Percentiles rank a stretch among this genome's conserved stretches.
phyloP scores from a whole-genome alignment of 257 asterid species.

The Mentha longifolia region DNA sequence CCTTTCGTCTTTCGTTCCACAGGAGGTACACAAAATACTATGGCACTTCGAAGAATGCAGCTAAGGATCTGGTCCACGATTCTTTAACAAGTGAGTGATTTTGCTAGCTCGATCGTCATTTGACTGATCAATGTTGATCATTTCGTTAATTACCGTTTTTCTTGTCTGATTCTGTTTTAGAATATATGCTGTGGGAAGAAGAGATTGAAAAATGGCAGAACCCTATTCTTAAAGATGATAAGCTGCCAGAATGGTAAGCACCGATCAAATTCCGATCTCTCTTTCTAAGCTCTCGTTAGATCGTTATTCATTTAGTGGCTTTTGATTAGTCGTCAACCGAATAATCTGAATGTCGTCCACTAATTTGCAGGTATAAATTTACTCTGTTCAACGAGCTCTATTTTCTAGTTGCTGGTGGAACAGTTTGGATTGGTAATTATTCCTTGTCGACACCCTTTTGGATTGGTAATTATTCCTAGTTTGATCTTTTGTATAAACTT shows the following conservation, averaged over 20 bases:
- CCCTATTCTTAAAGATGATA: conserved; percentile 81
- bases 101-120: conserved; percentile 13
- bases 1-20: conserved; percentile 30
- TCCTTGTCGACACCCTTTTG: conserved; percentile 15
- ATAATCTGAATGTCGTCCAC: neutral
- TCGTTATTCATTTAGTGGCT: neutral
- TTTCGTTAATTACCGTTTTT: neutral
- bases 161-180: conserved; percentile 46
- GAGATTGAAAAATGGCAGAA: conserved; percentile 98
- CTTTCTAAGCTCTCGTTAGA: neutral
- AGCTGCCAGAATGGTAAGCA: conserved; percentile 93
- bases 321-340: conserved; percentile 10
- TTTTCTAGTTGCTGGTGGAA: conserved; percentile 97
- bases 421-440: conserved; percentile 92
- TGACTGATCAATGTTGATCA: neutral
- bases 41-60: conserved; percentile 89
- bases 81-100: conserved; percentile 81
- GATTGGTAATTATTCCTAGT: no score
- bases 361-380: conserved; percentile 86
- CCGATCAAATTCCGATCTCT: conserved; percentile 15
- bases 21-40: conserved; percentile 98
- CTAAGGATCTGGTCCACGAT: conserved; percentile 88
- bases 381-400: conserved; percentile 97
- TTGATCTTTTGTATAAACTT: neutral
- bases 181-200: conserved; percentile 95